Evolutionary conservation across 2,329 filamentous ascomycete genomes (phyloP), one percentile per base, ranked within the genome.

Genomic region (Alternaria sp.): DNA sequence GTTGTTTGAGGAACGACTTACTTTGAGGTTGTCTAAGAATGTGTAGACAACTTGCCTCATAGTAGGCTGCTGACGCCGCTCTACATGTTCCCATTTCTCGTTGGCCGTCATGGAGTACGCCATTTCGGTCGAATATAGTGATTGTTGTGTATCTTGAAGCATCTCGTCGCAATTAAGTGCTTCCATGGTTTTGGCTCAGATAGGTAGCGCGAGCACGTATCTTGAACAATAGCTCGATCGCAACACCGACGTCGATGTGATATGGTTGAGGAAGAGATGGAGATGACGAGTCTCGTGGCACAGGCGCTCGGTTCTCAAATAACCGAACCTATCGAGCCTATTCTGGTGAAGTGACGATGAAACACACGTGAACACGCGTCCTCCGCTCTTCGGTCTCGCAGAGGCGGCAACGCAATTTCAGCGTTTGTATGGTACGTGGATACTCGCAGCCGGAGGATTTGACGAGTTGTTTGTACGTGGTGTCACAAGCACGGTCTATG

Each of bases 11-110:
- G 18, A 36, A 48, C 14, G 2, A 28, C 59, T 48, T 62, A 73
- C 73, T 55, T 69, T 70, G 14, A 69, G 46, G 12, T 67, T 69
- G 20, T 61, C 27, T 18, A 74, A 57, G 18, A 75, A 73, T 7
- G 25, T 57, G 34, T 65, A 32, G 30, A 68, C 64, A 10, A 62
- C 44, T n/a, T 64, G 27, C 20, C 53, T 41, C 10, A 66, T 54
- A 18, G 46, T 57, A 12, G 44, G 41, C 4, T 16, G 11, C n/a
- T 50, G 38, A 20, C 30, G 32, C 7, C 30, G 27, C 7, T 25
- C 9, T 1, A 32, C 36, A 16, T 7, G n/a, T 28, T 51, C 34
- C 27, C n/a, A 36, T 40, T 25, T 30, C 38, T 16, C 27, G 27
- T 27, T 41, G 16, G n/a, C 7, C 20, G 12, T 20, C 32, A 32